A percentile compares a stretch with the other conserved stretches of the same genome.
These are phyloP conservation scores for Hanseniaspora sp. DNA, from an alignment of 1,139 yeast genomes.

Conservation along the genomic window DNA sequence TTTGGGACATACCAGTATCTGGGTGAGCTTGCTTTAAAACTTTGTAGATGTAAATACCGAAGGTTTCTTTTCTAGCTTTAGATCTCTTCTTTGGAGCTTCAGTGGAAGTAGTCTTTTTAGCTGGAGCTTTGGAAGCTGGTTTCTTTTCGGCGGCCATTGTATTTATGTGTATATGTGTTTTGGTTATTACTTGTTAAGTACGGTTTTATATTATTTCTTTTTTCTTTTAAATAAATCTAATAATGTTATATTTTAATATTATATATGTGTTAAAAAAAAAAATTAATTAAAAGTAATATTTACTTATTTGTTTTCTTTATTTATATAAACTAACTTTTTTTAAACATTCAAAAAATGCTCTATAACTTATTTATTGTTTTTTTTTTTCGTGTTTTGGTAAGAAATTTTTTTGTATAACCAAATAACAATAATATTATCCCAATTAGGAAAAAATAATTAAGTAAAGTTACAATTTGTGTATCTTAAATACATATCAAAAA, in stretches of 20 bases:
- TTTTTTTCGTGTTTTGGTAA: not conserved
- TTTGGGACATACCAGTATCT: constrained; percentile 98
- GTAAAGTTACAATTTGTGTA: not conserved
- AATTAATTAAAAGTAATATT: not conserved
- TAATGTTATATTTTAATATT: too few relatives aligned
- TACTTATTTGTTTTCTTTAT: not conserved
- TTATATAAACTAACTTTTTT: not conserved
- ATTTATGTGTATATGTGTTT: constrained; percentile 7
- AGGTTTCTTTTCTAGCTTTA: constrained; percentile 97
- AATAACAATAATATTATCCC: not conserved
- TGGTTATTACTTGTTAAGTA: constrained; percentile 16
- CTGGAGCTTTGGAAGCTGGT: constrained; percentile 95
- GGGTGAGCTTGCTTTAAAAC: constrained; percentile 98
- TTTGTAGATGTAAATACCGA: constrained; percentile 97
- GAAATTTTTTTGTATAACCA: too few relatives aligned
- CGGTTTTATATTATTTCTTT: constrained; percentile 11
- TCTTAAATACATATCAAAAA: not conserved
- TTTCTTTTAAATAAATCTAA: too few relatives aligned
- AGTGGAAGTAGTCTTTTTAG: constrained; percentile 86
- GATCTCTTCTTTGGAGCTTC: constrained; percentile 87
- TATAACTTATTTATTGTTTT: not conserved
- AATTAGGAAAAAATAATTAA: constrained; percentile 1
- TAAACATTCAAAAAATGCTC: not conserved
- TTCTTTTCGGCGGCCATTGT: constrained; percentile 97
- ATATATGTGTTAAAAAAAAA: too few relatives aligned